Conservation (phyloP, 2,329 filamentous ascomycete species). For the Lasiodiplodia citricola region DNA sequence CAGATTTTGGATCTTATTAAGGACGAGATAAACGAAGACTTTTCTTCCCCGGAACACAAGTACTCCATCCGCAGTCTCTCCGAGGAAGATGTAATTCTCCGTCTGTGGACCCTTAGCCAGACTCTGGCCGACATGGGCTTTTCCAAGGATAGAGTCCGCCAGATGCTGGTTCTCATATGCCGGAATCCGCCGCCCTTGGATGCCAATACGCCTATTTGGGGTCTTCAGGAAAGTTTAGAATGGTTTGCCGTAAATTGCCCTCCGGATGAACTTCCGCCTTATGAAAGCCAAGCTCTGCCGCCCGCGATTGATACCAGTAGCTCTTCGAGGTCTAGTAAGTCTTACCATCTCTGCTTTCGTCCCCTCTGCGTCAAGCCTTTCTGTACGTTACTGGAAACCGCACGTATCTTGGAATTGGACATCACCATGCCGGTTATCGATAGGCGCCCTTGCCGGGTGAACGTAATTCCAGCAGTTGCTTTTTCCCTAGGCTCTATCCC, state of each 20-base stretch:
- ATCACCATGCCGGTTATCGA: neutral
- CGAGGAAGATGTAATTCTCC: slow-evolving; percentile 79
- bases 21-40: slow-evolving; percentile 60
- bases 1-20: slow-evolving; percentile 76
- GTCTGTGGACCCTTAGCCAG: slow-evolving; percentile 83
- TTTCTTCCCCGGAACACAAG: slow-evolving; percentile 29
- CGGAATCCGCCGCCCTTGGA: slow-evolving; percentile 64
- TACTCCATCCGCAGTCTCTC: slow-evolving; percentile 52
- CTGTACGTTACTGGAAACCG: neutral
- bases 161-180: slow-evolving; percentile 69
- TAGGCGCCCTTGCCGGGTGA: neutral
- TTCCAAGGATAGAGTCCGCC: slow-evolving; percentile 64
- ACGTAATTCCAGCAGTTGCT: neutral
- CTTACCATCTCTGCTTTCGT: neutral
- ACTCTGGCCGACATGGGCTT: slow-evolving; percentile 74
- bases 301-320: slow-evolving; percentile 20
- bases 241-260: slow-evolving; percentile 84
- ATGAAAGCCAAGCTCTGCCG: slow-evolving; percentile 53
- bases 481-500: neutral
- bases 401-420: neutral
- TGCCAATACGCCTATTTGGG: slow-evolving; percentile 70
- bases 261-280: slow-evolving; percentile 72
- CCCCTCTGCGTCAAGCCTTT: neutral
- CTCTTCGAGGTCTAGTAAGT: slow-evolving; percentile 39
- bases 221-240: slow-evolving; percentile 84